Percentiles rank a stretch among this genome's conserved stretches.
phyloP scores from a whole-genome alignment of 2,329 filamentous ascomycete genomes.

The Plenodomus lindquistii region DNA sequence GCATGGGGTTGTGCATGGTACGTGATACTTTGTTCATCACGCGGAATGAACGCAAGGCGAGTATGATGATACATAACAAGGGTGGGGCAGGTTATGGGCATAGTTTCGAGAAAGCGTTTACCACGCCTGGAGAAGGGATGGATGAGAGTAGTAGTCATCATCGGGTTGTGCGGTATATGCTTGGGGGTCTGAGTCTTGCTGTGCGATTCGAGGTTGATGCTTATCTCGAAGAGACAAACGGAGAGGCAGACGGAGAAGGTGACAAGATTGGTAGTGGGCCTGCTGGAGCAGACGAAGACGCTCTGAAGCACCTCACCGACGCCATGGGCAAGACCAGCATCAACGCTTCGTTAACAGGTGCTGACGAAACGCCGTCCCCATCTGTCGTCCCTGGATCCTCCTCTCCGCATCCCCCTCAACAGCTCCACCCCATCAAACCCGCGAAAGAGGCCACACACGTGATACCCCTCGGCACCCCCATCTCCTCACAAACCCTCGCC shows the following conservation, averaged over 20 bases:
- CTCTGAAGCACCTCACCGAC: slow-evolving; percentile 1
- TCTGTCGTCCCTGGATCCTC: too few species aligned
- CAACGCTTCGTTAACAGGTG: background rate
- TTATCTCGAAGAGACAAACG: slow-evolving; percentile 12
- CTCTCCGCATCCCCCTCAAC: too few species aligned
- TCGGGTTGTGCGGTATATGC: slow-evolving; percentile 20
- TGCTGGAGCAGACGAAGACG: too few species aligned
- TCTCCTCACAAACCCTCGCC: slow-evolving; percentile 10
- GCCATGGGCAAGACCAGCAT: slow-evolving; percentile 4
- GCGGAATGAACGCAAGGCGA: slow-evolving; percentile 26
- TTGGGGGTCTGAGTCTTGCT: slow-evolving; percentile 18
- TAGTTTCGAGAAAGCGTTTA: slow-evolving; percentile 36
- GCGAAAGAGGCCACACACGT: background rate
- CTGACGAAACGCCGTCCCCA: too few species aligned
- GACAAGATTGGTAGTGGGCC: too few species aligned
- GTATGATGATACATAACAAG: slow-evolving; percentile 15
- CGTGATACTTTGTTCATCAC: slow-evolving; percentile 40
- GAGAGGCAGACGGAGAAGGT: background rate
- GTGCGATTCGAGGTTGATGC: slow-evolving; percentile 28
- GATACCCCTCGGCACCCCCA: slow-evolving; percentile 5
- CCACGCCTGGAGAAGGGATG: slow-evolving; percentile 17
- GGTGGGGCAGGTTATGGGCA: slow-evolving; percentile 33
- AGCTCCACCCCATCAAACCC: slow-evolving; percentile 1
- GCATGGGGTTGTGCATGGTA: slow-evolving; percentile 39
- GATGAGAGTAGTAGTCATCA: slow-evolving; percentile 21